Evolutionary conservation across 148 eudicot species (phyloP).

Genomic region (Silene uniflora): DNA sequence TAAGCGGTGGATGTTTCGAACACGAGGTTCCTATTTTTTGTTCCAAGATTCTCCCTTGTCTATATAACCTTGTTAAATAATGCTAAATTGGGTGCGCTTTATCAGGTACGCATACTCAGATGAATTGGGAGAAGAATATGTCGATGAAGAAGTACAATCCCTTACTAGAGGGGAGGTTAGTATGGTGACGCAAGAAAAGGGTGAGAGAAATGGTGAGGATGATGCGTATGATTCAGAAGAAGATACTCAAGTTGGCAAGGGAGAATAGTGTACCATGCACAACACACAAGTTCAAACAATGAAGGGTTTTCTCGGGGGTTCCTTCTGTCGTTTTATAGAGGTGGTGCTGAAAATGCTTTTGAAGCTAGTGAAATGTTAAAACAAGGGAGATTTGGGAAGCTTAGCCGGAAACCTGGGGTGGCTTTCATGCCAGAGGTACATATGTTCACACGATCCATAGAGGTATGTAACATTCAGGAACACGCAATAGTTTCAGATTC

Average conservation of each 20-base stretch:
- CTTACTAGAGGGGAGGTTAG: constrained; percentile 57
- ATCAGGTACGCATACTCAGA: constrained; percentile 78
- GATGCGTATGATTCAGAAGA: constrained; percentile 51
- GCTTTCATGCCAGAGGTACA: constrained; percentile 15
- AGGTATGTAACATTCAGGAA: neutral
- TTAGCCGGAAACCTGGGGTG: neutral
- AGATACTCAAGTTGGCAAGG: constrained; percentile 49
- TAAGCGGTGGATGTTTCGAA: neutral
- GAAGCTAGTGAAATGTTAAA: neutral
- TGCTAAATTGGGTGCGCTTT: constrained; percentile 10
- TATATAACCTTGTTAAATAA: neutral
- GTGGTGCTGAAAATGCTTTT: neutral
- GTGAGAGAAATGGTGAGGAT: constrained; percentile 32
- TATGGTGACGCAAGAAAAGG: constrained; percentile 60
- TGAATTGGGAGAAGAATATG: constrained; percentile 52
- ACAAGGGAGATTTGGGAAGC: neutral
- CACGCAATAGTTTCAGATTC: constrained; percentile 2
- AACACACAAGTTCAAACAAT: neutral
- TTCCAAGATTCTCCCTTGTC: neutral
- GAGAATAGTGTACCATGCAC: constrained; percentile 34
- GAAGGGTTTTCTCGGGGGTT: neutral
- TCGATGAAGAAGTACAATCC: constrained; percentile 77
- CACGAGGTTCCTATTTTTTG: neutral
- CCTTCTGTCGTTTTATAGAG: neutral
- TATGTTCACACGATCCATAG: constrained; percentile 10